Base-by-base conservation (phyloP, 2,329 filamentous ascomycete species). In the Aspergillus proliferans region DNA sequence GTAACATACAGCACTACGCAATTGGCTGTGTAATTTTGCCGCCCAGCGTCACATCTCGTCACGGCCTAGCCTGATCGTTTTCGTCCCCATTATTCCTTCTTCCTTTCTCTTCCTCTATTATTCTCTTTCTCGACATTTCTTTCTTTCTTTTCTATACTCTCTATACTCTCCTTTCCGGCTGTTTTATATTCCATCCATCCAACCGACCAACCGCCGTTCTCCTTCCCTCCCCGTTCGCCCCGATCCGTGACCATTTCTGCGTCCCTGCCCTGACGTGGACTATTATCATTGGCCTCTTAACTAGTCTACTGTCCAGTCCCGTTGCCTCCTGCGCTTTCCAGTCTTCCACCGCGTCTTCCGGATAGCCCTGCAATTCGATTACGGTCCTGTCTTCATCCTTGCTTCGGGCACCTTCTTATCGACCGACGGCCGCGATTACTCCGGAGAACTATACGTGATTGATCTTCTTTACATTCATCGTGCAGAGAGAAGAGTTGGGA, bases 261-360 rank as follows among this genome's bases (percentile, higher is more conserved):
- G 19, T 40, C 36, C 26, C 33, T 33, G 41, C 15, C 30, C 22
- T 38, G 40, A 60, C 58, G 58, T 60, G 58, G 58, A 56, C 52
- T 46, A 43, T 49, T 53, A 44, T 55, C 45, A 60, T 60, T 60
- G 58, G 58, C n/a, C 33, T 42, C 10, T 30, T 12, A 12, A 44
- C 54, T 54, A 38, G 36, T 48, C 45, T 42, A 26, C 34, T 42
- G 45, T 46, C 38, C 38, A 40, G 38, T 40, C 15, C 38, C 38
- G 38, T 40, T 18, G 18, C 38, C 8, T 40, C 38, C 38, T 40
- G 10, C 38, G 6, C 19, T 19, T 21, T n/a, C 24, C 19, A 21
- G 19, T 19, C 24, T 21, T 34, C 30, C 18, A n/a, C 18, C 43
- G 24, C 19, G n/a, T 15, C 43, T 38, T 41, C 15, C 36, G 34